Evolutionary conservation across 2,329 filamentous ascomycete genomes (phyloP).

Genomic region (Ustilaginoidea virens): DNA sequence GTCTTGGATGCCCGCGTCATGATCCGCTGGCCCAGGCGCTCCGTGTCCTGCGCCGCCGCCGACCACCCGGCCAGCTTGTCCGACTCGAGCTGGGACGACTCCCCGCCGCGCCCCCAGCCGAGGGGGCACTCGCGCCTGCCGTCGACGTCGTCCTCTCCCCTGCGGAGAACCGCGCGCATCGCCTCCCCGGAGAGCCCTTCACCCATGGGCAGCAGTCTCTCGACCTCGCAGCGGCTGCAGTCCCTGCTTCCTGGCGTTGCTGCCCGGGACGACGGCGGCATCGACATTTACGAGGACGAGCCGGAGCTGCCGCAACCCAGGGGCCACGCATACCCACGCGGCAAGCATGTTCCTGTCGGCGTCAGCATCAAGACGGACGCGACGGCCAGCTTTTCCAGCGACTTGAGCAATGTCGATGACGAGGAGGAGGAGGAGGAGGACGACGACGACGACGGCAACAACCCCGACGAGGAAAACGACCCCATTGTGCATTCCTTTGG

Average conservation of each 20-base stretch:
- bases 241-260: conserved; percentile 23
- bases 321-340: too few relatives aligned
- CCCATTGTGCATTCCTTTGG: conserved; percentile 86
- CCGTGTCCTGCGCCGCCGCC: conserved; percentile 18
- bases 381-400: conserved; percentile 40
- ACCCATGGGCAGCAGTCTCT: conserved; percentile 18
- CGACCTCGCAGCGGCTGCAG: conserved; percentile 29
- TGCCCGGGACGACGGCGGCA: conserved; percentile 24
- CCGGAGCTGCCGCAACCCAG: conserved; percentile 23
- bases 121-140: conserved; percentile 29
- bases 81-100: conserved; percentile 59
- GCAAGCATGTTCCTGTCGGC: conserved; percentile 13
- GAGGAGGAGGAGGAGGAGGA: conserved; percentile 72
- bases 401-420: conserved; percentile 40
- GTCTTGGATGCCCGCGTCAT: conserved; percentile 86
- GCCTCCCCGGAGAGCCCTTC: conserved; percentile 61
- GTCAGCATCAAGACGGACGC: conserved; percentile 35
- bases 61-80: conserved; percentile 34
- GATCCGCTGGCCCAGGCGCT: conserved; percentile 66
- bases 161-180: conserved; percentile 42
- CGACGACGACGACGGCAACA: conserved; percentile 65
- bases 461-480: conserved; percentile 88
- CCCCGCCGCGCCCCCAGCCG: conserved; percentile 25
- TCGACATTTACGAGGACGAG: conserved; percentile 62
- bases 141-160: conserved; percentile 45